Conservation (phyloP, 441 rosid species). For the Croton laevigatus region DNA sequence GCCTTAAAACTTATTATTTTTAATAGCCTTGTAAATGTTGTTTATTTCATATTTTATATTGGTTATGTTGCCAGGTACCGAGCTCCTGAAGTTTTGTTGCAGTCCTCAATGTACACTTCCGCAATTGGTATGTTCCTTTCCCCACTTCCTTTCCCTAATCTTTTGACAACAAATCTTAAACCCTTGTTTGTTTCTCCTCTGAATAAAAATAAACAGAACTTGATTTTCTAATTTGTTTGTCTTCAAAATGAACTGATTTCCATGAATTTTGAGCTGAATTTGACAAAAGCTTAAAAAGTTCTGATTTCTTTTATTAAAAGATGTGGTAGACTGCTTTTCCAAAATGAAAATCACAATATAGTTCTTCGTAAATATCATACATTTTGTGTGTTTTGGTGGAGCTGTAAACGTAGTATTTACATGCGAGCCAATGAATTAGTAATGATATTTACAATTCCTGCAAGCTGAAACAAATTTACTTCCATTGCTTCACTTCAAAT, state of each 20-base stretch:
- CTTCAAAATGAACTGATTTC: not conserved
- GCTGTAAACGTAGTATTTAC: not conserved
- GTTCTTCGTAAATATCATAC: not conserved
- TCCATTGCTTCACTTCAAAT: not conserved
- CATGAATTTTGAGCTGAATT: not conserved
- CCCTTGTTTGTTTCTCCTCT: not conserved
- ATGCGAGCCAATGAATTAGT: not conserved
- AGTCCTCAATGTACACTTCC: constrained; percentile 69
- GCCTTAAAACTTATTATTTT: not conserved
- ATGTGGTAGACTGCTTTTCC: not conserved
- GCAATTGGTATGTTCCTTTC: constrained; percentile 63
- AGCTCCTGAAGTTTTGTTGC: constrained; percentile 95
- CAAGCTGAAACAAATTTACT: constrained; percentile 10
- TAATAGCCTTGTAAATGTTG: not conserved
- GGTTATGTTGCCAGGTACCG: constrained; percentile 59
- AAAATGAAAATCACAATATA: not conserved
- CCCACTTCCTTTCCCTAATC: not conserved
- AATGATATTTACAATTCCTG: not conserved
- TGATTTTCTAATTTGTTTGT: not conserved
- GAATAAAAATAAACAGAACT: not conserved
- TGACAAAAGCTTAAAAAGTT: not conserved
- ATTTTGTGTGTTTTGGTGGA: not conserved
- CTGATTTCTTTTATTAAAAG: not conserved
- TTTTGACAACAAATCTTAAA: constrained; percentile 2
- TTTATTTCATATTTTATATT: not conserved